Conservation (phyloP, 1,284 basidiomycete genomes). For the Trametes versicolor region DNA sequence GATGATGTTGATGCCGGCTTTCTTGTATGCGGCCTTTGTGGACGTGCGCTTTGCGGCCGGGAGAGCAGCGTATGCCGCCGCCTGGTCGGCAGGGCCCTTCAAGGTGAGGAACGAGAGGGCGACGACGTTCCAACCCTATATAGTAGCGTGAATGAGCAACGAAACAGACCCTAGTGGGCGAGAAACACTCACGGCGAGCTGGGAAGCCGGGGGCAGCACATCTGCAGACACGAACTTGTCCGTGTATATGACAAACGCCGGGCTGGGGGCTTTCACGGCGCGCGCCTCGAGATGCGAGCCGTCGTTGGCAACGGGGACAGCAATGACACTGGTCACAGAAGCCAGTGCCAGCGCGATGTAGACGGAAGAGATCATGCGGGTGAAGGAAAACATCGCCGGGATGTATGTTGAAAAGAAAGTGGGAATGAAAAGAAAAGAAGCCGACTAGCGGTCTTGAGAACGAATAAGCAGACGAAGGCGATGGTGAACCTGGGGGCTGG, state of each 20-base stretch:
- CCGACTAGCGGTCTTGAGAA: constrained; percentile 31
- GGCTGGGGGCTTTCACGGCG: constrained; percentile 19
- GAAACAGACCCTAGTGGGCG: too few species aligned
- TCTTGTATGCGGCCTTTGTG: constrained; percentile 52
- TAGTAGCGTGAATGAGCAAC: neutral
- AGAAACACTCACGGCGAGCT: constrained; percentile 13
- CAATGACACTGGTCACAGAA: constrained; percentile 25
- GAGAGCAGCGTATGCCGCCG: constrained; percentile 15
- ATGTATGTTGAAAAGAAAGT: constrained; percentile 8
- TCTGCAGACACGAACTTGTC: constrained; percentile 28
- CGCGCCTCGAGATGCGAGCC: constrained; percentile 14
- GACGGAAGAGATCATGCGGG: constrained; percentile 31
- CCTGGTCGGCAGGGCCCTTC: constrained; percentile 22
- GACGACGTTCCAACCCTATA: constrained; percentile 30
- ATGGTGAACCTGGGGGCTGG: constrained; percentile 23
- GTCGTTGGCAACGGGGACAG: constrained; percentile 16
- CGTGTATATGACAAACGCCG: constrained; percentile 30
- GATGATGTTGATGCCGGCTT: constrained; percentile 56
- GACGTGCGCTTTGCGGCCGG: constrained; percentile 41
- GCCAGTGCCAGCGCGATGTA: constrained; percentile 28
- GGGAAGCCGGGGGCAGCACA: constrained; percentile 22
- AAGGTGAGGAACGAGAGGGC: constrained; percentile 27
- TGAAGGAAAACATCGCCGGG: constrained; percentile 32
- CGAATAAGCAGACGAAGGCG: constrained; percentile 19
- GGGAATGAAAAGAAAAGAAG: constrained; percentile 16